Evolutionary conservation across 441 rosid genomes (phyloP).

Genomic region (Isatis lusitanica): DNA sequence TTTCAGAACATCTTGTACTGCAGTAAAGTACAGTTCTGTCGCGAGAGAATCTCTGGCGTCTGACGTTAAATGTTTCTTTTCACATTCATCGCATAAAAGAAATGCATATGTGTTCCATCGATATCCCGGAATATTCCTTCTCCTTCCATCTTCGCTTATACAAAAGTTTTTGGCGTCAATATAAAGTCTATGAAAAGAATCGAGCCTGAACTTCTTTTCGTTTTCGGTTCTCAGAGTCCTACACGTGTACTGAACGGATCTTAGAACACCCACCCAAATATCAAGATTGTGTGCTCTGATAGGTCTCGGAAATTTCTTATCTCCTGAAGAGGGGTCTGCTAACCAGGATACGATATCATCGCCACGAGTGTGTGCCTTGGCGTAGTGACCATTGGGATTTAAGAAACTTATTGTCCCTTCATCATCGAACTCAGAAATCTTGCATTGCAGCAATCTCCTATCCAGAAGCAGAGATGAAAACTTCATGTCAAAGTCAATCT

Average conservation of each 20-base stretch:
- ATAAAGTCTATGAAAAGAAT: background rate
- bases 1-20: conserved; percentile 9
- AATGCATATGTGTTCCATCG: conserved; percentile 13
- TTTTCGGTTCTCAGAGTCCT: background rate
- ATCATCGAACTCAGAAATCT: conserved; percentile 22
- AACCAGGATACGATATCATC: conserved; percentile 27
- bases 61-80: background rate
- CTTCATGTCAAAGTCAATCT: conserved; percentile 10
- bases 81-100: background rate
- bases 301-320: background rate
- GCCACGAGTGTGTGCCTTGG: conserved; percentile 17
- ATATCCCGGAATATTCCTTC: background rate
- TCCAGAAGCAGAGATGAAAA: conserved; percentile 28
- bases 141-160: background rate
- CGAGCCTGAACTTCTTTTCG: background rate
- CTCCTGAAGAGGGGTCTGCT: background rate
- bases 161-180: background rate
- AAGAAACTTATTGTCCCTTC: conserved; percentile 4
- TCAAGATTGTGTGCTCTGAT: conserved; percentile 16
- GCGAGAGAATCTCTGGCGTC: background rate
- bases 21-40: background rate
- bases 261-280: conserved; percentile 18
- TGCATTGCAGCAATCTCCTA: conserved; percentile 18
- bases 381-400: background rate
- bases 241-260: conserved; percentile 3